These are phyloP conservation scores for Neofusicoccum kwambonambiense DNA, from an alignment of 2,329 filamentous ascomycete genomes.

Conservation along the genomic window DNA sequence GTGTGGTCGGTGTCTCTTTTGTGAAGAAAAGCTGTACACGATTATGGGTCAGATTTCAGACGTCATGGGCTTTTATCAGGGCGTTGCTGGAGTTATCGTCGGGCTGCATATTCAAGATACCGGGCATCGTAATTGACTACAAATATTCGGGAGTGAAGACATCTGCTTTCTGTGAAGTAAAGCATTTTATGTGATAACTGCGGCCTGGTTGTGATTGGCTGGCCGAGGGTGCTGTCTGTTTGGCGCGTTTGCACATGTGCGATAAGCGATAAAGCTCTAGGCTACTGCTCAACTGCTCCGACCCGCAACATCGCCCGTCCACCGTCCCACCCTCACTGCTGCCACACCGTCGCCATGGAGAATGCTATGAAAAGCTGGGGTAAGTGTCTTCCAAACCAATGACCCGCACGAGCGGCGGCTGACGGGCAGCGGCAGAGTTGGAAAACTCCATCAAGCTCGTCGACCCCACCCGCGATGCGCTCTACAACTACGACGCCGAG, in stretches of 20 bases:
- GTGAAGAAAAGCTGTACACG: constrained; percentile 1
- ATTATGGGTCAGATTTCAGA: background rate
- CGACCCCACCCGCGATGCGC: constrained; percentile 82
- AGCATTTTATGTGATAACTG: background rate
- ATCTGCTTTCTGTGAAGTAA: background rate
- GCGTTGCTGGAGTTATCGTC: background rate
- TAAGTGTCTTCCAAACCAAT: constrained; percentile 33
- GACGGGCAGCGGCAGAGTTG: constrained; percentile 60
- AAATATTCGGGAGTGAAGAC: background rate
- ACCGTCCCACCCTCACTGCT: background rate
- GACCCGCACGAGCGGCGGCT: constrained; percentile 22
- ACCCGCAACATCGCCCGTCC: constrained; percentile 1
- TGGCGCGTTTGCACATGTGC: constrained; percentile 3
- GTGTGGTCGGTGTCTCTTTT: background rate
- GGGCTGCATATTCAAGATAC: background rate
- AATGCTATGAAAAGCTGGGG: constrained; percentile 62
- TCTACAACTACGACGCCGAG: constrained; percentile 76
- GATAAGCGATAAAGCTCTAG: constrained; percentile 17
- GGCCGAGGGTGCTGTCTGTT: background rate
- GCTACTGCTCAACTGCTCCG: background rate
- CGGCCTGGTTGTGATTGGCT: background rate
- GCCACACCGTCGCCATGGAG: constrained; percentile 44
- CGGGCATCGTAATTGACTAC: background rate
- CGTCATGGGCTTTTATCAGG: background rate
- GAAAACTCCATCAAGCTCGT: constrained; percentile 80